Base-by-base conservation (phyloP, 305 asterid species). In the Coffea humblotiana region DNA sequence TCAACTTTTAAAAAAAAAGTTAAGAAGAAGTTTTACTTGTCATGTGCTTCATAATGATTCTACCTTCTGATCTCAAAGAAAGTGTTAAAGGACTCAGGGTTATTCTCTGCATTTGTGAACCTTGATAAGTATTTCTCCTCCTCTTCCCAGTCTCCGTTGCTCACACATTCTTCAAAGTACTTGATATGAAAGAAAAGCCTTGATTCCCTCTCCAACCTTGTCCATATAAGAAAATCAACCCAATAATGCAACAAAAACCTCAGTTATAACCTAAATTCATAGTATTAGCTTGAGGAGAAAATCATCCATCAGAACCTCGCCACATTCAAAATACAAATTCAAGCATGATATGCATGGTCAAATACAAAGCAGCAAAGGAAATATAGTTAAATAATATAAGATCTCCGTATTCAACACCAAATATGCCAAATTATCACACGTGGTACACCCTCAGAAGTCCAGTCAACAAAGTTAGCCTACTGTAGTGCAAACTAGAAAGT, bases 391-490 rank as follows among this genome's bases (percentile, higher is more conserved):
- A 72, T 4, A 13, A 13, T n/a, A 64, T 9, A 14, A 71, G 47
- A 47, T 47, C 60, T 21, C n/a, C 61, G 12, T 43, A 29, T 63
- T 6, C 27, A 16, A 43, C 47, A 56, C 27, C 60, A 68, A 73
- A 73, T 15, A 82, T 69, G 49, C 52, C 69, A 32, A 29, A 27
- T 48, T 51, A 5, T 77, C 64, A 77, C 13, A 32, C 49, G 15
- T 47, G 54, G 63, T 89, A 89, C 97, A 91, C 90, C 95, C 85
- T 90, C 93, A n/a, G n/a, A n/a, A n/a, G n/a, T n/a, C n/a, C n/a
- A n/a, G n/a, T n/a, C n/a, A n/a, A n/a, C n/a, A n/a, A n/a, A n/a
- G n/a, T n/a, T n/a, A n/a, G n/a, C n/a, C n/a, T n/a, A n/a, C n/a
- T n/a, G n/a, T n/a, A n/a, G n/a, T n/a, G n/a, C n/a, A n/a, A n/a